These are phyloP conservation scores for Thyridium curvatum DNA, from an alignment of 2,329 filamentous ascomycete genomes.

Conservation along the genomic window DNA sequence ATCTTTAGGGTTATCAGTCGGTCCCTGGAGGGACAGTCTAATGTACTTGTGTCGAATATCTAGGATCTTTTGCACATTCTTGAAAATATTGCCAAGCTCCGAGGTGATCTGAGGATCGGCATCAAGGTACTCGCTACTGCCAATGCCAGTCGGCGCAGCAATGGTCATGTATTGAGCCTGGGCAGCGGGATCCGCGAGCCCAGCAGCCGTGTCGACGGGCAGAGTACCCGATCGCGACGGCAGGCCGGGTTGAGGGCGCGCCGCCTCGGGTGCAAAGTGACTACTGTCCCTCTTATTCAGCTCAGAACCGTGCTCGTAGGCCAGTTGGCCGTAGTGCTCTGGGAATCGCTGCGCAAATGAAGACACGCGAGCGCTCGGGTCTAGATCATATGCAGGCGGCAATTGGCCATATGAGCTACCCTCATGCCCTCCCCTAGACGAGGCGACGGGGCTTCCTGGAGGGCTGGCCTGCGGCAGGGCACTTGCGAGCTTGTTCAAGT, in stretches of 20 bases:
- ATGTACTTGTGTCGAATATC: conserved; percentile 89
- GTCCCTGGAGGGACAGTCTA: conserved; percentile 72
- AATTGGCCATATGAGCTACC: conserved; percentile 4
- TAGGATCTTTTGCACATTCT: conserved; percentile 83
- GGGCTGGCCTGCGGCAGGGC: conserved; percentile 31
- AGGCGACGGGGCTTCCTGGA: conserved; percentile 38
- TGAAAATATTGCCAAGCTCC: conserved; percentile 81
- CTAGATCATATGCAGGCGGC: conserved; percentile 5
- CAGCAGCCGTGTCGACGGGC: background rate
- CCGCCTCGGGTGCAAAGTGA: conserved; percentile 1
- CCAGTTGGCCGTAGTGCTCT: background rate
- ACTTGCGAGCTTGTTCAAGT: conserved; percentile 32
- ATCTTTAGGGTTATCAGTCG: conserved; percentile 83
- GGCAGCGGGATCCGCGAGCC: conserved; percentile 12
- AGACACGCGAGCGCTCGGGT: conserved; percentile 4
- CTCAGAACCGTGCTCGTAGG: conserved; percentile 4
- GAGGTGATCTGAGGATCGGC: conserved; percentile 74
- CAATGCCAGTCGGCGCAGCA: conserved; percentile 51
- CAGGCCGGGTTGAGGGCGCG: too few species aligned
- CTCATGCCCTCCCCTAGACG: conserved; percentile 5
- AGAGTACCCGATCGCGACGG: too few species aligned
- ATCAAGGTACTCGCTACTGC: conserved; percentile 61
- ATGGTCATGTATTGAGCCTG: conserved; percentile 22
- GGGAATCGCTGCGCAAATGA: conserved; percentile 6
- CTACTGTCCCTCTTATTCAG: conserved; percentile 10